phyloP scores from a whole-genome alignment of 2,329 filamentous ascomycete genomes.

The Sporothrix curviconia region DNA sequence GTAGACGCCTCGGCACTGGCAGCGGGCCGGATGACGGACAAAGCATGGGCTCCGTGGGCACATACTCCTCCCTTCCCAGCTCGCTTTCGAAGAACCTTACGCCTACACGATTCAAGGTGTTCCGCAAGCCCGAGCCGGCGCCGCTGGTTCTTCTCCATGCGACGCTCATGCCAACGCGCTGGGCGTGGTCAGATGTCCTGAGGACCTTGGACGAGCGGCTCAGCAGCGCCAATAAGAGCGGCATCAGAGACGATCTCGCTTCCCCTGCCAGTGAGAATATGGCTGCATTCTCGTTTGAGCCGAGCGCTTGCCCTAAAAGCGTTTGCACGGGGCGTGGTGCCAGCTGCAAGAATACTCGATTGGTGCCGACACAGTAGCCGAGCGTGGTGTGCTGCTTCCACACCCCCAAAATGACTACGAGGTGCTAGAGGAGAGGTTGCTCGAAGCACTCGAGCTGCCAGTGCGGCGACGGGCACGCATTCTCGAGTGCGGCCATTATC shows the following conservation, averaged over 20 bases:
- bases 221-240: conserved; percentile 13
- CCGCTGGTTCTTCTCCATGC: conserved; percentile 74
- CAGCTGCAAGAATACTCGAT: conserved; percentile 55
- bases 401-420: conserved; percentile 78
- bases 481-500: conserved; percentile 70
- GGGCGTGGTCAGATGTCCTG: conserved; percentile 55
- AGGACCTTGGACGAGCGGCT: conserved; percentile 32
- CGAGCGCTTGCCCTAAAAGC: conserved; percentile 42
- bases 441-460: conserved; percentile 68
- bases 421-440: conserved; percentile 66
- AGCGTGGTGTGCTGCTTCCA: conserved; percentile 66
- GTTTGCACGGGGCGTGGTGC: conserved; percentile 57
- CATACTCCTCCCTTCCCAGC: conserved; percentile 20
- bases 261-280: neutral
- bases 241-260: neutral
- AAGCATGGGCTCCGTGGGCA: conserved; percentile 5
- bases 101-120: conserved; percentile 50
- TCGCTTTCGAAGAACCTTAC: conserved; percentile 49
- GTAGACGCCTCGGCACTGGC: conserved; percentile 7
- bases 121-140: conserved; percentile 37
- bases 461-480: conserved; percentile 59
- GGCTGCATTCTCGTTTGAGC: conserved; percentile 23
- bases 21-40: conserved; percentile 2
- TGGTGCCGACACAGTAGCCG: conserved; percentile 64
- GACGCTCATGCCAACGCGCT: conserved; percentile 64